phyloP scores from a whole-genome alignment of 768 basidiomycete species.

The Psilocybe tampanensis region DNA sequence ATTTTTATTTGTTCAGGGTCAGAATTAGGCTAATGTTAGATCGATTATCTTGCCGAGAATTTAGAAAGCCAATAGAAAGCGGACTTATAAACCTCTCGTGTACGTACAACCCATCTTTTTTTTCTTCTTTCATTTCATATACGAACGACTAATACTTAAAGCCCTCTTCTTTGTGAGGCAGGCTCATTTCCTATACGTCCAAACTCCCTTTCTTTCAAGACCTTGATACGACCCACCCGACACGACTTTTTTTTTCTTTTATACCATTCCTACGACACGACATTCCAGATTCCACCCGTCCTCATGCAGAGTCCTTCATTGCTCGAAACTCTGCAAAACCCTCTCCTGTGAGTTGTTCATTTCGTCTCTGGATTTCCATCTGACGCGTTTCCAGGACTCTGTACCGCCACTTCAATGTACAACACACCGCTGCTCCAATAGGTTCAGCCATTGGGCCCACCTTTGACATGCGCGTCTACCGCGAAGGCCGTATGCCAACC shows the following conservation, averaged over 20 bases:
- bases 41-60: constrained; percentile 26
- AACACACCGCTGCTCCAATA: constrained; percentile 18
- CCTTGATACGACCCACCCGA: constrained; percentile 13
- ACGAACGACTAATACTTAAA: not conserved
- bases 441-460: constrained; percentile 37
- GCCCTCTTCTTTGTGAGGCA: not conserved
- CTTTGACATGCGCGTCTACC: constrained; percentile 50
- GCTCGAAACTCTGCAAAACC: constrained; percentile 29
- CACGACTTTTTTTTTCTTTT: constrained; percentile 1
- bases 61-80: too few species aligned
- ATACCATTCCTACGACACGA: not conserved
- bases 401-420: constrained; percentile 46
- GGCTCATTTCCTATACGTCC: not conserved
- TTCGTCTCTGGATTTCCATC: not conserved
- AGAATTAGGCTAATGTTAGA: constrained; percentile 6
- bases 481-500: constrained; percentile 51
- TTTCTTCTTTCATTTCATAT: constrained; percentile 12
- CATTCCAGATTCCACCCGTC: not conserved
- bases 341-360: constrained; percentile 33
- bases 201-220: constrained; percentile 4
- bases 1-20: constrained; percentile 1
- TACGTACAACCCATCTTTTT: constrained; percentile 21
- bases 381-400: constrained; percentile 36
- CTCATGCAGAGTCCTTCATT: constrained; percentile 36
- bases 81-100: constrained; percentile 18